Conservation (phyloP, 257 asterid species). For the Rubia yunnanensis region DNA sequence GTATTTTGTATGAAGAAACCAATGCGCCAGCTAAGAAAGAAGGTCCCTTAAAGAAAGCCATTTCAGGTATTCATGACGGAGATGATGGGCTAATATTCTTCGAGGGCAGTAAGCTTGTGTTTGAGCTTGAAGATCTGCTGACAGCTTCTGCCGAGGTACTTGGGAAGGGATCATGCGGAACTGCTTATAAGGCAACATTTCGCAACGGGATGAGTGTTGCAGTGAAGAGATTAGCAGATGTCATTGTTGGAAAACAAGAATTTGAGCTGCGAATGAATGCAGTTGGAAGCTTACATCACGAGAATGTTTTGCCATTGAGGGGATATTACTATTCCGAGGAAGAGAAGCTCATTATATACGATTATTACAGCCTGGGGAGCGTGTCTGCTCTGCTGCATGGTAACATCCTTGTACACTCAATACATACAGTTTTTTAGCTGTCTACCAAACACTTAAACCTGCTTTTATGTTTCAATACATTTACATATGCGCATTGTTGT, state of each 20-base stretch:
- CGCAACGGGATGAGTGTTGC: slow-evolving; percentile 74
- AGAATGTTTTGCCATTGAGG: slow-evolving; percentile 76
- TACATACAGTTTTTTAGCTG: too few relatives aligned
- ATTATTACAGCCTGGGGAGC: slow-evolving; percentile 66
- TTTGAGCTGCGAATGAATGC: slow-evolving; percentile 79
- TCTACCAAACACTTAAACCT: too few relatives aligned
- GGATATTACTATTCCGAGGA: slow-evolving; percentile 90
- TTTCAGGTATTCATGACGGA: too few relatives aligned
- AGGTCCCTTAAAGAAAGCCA: background rate
- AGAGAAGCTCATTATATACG: slow-evolving; percentile 87
- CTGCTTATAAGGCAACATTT: slow-evolving; percentile 66
- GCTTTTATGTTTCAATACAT: too few relatives aligned
- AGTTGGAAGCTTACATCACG: slow-evolving; percentile 13
- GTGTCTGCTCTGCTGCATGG: slow-evolving; percentile 68
- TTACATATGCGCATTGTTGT: too few relatives aligned
- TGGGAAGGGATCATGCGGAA: slow-evolving; percentile 88
- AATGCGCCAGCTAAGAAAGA: background rate
- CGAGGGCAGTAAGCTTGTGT: slow-evolving; percentile 71
- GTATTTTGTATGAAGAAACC: background rate
- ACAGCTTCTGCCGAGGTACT: slow-evolving; percentile 90
- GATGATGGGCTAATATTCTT: slow-evolving; percentile 42
- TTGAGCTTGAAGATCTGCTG: slow-evolving; percentile 83
- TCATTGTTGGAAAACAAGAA: slow-evolving; percentile 63
- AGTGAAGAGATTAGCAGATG: slow-evolving; percentile 84
- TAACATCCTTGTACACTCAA: too few relatives aligned